These are phyloP conservation scores for Vickermania ingenoplastis DNA, from an alignment of 208 protist genomes.

Conservation along the genomic window DNA sequence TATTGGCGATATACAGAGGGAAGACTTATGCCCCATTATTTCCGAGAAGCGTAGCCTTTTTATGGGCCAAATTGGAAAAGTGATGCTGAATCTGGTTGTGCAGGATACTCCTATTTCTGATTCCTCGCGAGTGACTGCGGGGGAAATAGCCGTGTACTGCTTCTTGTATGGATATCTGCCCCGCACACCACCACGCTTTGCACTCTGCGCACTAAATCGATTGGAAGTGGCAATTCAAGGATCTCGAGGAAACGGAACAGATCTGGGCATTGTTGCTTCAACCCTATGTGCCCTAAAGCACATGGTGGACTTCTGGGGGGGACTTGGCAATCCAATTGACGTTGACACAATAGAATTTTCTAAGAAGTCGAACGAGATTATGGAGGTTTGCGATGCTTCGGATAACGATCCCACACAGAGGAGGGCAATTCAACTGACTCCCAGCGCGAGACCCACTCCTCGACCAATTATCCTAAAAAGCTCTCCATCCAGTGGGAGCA, in stretches of 20 bases:
- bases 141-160: slow-evolving; percentile 46
- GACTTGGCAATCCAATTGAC: slow-evolving; percentile 5
- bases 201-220: not conserved
- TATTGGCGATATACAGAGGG: not conserved
- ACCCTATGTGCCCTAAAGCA: slow-evolving; percentile 1
- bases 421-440: slow-evolving; percentile 32
- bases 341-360: too few species aligned
- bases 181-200: slow-evolving; percentile 23
- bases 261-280: not conserved
- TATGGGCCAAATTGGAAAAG: slow-evolving; percentile 32
- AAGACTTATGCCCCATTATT: not conserved
- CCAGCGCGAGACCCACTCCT: slow-evolving; percentile 69
- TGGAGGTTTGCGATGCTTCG: slow-evolving; percentile 2
- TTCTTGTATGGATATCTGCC: slow-evolving; percentile 70
- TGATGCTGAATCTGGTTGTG: slow-evolving; percentile 47
- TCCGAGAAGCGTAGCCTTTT: slow-evolving; percentile 11
- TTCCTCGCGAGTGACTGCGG: slow-evolving; percentile 46
- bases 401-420: slow-evolving; percentile 7
- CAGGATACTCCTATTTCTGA: slow-evolving; percentile 31
- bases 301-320: slow-evolving; percentile 1
- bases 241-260: not conserved
- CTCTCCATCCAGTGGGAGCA: slow-evolving; percentile 22
- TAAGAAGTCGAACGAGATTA: slow-evolving; percentile 11
- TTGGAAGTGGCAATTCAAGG: not conserved
- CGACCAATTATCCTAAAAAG: slow-evolving; percentile 46